Percentiles rank a stretch among this genome's conserved stretches.
Conservation (phyloP, 192 early-diverging fungal genomes). For the Phlyctochytrium arcticum region DNA sequence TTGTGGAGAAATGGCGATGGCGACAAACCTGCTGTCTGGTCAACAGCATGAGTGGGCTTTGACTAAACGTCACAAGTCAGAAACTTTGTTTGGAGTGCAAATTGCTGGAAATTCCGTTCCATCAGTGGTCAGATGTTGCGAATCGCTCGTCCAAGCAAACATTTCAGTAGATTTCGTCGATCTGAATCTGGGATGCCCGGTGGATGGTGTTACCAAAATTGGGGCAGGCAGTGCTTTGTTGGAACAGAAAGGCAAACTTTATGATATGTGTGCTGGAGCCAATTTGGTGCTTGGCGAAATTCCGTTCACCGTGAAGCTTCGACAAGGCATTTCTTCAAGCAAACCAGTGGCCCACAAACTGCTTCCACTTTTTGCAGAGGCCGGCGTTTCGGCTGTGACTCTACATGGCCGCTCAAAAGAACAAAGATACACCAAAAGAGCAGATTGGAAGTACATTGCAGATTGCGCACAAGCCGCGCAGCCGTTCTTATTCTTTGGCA, state of each 20-base stretch:
- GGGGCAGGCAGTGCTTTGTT: slow-evolving; percentile 85
- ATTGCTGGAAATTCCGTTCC: slow-evolving; percentile 65
- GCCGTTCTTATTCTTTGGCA: slow-evolving; percentile 57
- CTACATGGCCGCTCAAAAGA: slow-evolving; percentile 89
- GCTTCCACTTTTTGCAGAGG: slow-evolving; percentile 60
- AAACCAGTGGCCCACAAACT: slow-evolving; percentile 68
- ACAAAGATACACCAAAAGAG: slow-evolving; percentile 85
- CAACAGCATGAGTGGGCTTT: slow-evolving; percentile 72
- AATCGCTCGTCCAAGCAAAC: slow-evolving; percentile 56
- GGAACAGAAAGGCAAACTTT: slow-evolving; percentile 58
- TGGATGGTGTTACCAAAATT: slow-evolving; percentile 75
- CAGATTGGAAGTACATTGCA: slow-evolving; percentile 91
- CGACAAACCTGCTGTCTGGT: slow-evolving; percentile 32
- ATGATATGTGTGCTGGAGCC: slow-evolving; percentile 74
- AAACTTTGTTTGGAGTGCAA: slow-evolving; percentile 93
- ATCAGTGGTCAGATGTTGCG: slow-evolving; percentile 56
- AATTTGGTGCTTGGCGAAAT: slow-evolving; percentile 59
- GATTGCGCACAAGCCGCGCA: slow-evolving; percentile 37
- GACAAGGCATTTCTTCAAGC: slow-evolving; percentile 67
- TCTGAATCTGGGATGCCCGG: slow-evolving; percentile 93
- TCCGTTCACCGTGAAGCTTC: slow-evolving; percentile 87
- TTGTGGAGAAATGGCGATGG: slow-evolving; percentile 89
- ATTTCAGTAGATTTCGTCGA: slow-evolving; percentile 90
- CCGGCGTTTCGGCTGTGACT: slow-evolving; percentile 63
- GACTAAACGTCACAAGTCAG: slow-evolving; percentile 74